Conservation (phyloP, 2,329 filamentous ascomycete genomes). For the Monosporascus cannonballus region DNA sequence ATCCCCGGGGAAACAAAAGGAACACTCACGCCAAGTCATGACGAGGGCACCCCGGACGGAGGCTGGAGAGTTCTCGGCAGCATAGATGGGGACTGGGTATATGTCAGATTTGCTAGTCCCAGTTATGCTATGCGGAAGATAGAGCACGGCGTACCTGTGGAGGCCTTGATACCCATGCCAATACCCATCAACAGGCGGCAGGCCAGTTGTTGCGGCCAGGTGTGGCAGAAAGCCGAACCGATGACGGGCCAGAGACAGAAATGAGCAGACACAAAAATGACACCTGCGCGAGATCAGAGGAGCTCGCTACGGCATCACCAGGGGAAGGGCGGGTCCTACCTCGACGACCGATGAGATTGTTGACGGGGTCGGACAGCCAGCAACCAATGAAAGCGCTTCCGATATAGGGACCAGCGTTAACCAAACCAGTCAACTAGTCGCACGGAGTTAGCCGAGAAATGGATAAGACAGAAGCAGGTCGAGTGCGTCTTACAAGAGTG, state of each 20-base stretch:
- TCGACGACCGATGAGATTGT: slow-evolving; percentile 57
- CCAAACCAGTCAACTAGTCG: slow-evolving; percentile 45
- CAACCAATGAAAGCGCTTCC: slow-evolving; percentile 44
- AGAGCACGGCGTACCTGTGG: slow-evolving; percentile 37
- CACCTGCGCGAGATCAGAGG: slow-evolving; percentile 51
- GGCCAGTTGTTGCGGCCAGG: slow-evolving; percentile 65
- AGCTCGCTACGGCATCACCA: background rate
- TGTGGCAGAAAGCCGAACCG: slow-evolving; percentile 64
- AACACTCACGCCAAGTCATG: slow-evolving; percentile 62
- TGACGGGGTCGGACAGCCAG: slow-evolving; percentile 55
- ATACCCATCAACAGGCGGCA: slow-evolving; percentile 70
- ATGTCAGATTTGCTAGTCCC: slow-evolving; percentile 1
- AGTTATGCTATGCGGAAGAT: background rate
- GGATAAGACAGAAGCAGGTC: background rate
- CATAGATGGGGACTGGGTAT: slow-evolving; percentile 60
- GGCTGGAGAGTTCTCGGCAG: slow-evolving; percentile 67
- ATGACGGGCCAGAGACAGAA: slow-evolving; percentile 66
- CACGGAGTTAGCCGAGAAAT: slow-evolving; percentile 6
- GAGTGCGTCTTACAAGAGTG: slow-evolving; percentile 20
- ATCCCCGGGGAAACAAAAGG: background rate
- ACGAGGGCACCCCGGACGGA: slow-evolving; percentile 68
- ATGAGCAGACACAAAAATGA: slow-evolving; percentile 70
- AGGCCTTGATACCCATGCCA: slow-evolving; percentile 69
- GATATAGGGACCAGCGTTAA: slow-evolving; percentile 45
- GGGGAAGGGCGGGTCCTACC: slow-evolving; percentile 4